These are phyloP conservation scores for Tricholoma bakamatsutake DNA, from an alignment of 768 basidiomycete species.

Conservation along the genomic window DNA sequence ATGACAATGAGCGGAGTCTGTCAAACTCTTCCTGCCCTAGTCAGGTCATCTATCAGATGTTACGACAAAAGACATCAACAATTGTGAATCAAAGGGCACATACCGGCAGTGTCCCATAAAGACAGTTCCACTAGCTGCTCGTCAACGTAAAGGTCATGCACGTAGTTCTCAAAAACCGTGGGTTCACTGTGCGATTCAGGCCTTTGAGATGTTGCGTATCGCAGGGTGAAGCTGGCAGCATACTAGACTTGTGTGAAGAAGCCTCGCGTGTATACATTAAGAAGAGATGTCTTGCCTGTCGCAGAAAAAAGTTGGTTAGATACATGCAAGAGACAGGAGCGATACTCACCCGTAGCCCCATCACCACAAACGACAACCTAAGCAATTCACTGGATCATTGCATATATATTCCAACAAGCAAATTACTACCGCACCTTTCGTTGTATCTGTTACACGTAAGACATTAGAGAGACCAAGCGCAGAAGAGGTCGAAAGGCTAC, in stretches of 20 bases:
- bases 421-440: conserved; percentile 31
- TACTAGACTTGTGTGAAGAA: conserved; percentile 95
- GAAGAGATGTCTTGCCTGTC: conserved; percentile 75
- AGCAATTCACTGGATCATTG: conserved; percentile 7
- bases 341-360: conserved; percentile 79
- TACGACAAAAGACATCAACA: conserved; percentile 25
- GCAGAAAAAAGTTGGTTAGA: conserved; percentile 10
- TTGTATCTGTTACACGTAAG: conserved; percentile 32
- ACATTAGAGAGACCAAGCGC: not conserved
- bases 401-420: not conserved
- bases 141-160: conserved; percentile 83
- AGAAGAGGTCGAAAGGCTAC: conserved; percentile 25
- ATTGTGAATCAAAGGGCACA: conserved; percentile 17
- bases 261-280: conserved; percentile 86
- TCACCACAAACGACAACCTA: conserved; percentile 90
- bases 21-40: conserved; percentile 96
- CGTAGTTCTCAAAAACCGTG: conserved; percentile 97
- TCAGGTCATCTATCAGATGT: conserved; percentile 15
- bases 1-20: conserved; percentile 86
- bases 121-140: conserved; percentile 87
- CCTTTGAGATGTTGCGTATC: not conserved
- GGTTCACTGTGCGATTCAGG: conserved; percentile 54
- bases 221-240: conserved; percentile 20
- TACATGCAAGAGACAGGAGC: conserved; percentile 1
- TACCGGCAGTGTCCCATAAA: conserved; percentile 97